phyloP scores from a whole-genome alignment of 2,329 filamentous ascomycete species.

The Phoma sp. region DNA sequence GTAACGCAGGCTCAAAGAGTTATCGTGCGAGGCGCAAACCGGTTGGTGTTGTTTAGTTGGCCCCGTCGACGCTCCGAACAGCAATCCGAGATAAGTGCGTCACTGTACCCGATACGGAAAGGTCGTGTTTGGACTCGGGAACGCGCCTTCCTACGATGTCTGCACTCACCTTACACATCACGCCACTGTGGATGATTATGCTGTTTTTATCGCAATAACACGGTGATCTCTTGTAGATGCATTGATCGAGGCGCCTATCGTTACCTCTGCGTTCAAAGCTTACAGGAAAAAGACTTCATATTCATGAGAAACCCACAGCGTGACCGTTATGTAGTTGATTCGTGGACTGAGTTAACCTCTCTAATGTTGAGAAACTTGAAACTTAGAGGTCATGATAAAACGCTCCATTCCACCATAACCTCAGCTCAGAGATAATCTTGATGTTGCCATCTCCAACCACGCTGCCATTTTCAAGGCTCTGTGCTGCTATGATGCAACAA shows the following conservation, averaged over 20 bases:
- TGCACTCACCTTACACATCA: background rate
- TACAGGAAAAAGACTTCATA: too few relatives aligned
- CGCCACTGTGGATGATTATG: background rate
- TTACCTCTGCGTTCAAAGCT: background rate
- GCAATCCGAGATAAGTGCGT: constrained; percentile 33
- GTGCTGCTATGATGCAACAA: too few relatives aligned
- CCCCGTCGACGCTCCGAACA: constrained; percentile 22
- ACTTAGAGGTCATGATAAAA: too few relatives aligned
- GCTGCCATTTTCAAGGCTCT: too few relatives aligned
- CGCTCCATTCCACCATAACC: too few relatives aligned
- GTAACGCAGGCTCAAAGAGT: constrained; percentile 28
- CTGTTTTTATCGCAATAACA: background rate
- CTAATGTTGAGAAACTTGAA: too few relatives aligned
- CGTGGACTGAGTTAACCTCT: too few relatives aligned
- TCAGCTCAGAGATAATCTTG: too few relatives aligned
- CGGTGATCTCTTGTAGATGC: background rate
- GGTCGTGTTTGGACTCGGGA: background rate
- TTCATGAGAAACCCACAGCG: too few relatives aligned
- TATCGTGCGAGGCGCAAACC: constrained; percentile 27
- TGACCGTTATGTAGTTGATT: too few relatives aligned
- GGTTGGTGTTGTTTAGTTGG: constrained; percentile 29
- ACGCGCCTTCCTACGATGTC: background rate
- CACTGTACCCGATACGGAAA: constrained; percentile 21
- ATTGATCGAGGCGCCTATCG: background rate
- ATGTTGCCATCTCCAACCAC: too few relatives aligned